Base-by-base conservation (phyloP, 2,329 filamentous ascomycete species). In the Diaporthe sp. region DNA sequence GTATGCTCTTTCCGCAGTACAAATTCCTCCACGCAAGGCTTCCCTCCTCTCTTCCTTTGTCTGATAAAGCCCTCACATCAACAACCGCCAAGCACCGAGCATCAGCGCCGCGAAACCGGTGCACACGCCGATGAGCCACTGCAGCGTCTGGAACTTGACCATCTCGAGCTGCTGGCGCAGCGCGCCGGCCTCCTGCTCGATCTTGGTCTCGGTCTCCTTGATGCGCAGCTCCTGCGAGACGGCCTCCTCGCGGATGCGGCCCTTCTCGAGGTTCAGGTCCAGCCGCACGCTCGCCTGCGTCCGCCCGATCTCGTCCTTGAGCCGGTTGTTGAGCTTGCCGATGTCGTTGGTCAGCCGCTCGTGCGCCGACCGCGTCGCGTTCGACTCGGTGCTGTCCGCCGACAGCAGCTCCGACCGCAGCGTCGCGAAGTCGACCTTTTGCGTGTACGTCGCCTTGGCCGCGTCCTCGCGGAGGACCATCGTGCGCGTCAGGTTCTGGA, bases 361-460 rank as follows among this genome's bases (percentile, higher is more conserved):
- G 86, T 99, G 96, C 34, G 95, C 94, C 17, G 94, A 93, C 71
- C 95, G 93, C 37, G 97, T 98, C 57, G 97, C 92, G 80, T 95
- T 94, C 37, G 94, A 93, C 87, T 99, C 97, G 71, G 95, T 97
- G 79, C 94, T 95, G 86, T 98, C 97, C 68, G 96, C 93, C 8
- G 95, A 96, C 31, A 98, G 91, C 31, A 99, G 92, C 85, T 99
- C 97, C 75, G 95, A 97, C 79, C 97, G 95, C 58, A 98, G 92
- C 87, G 98, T 98, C 77, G 96, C 96, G 82, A 99, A 98, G 86
- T 99, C 97, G 78, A 98, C 97, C 85, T 98, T 98, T 83, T 98
- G 92, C 2, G 92, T 93, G 83, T 94, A 94, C 4, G 92, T 93
- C 39, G 94, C 93, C 82, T 94, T 94, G 81, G 95, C 94, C 77